Conservation (phyloP, 2,329 filamentous ascomycete species). For the Apiospora kogelbergensis region DNA sequence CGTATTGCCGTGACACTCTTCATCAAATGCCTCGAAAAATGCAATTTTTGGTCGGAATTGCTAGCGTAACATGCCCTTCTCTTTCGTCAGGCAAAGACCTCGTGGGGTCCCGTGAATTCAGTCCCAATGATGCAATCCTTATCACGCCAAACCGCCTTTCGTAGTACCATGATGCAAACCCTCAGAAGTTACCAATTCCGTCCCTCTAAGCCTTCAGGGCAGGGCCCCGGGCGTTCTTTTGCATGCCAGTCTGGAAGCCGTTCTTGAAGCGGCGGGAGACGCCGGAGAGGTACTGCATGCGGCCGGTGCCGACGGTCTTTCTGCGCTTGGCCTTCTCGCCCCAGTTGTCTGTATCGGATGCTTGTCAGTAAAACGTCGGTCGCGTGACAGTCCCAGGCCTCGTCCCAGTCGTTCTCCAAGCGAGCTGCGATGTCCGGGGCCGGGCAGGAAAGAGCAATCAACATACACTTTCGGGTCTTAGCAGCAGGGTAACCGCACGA, state of each 20-base stretch:
- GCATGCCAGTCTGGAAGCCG: slow-evolving; percentile 89
- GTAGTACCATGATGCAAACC: slow-evolving; percentile 34
- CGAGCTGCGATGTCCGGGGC: neutral
- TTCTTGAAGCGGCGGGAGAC: slow-evolving; percentile 95
- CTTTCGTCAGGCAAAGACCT: slow-evolving; percentile 23
- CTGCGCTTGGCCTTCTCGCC: slow-evolving; percentile 99
- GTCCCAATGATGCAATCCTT: slow-evolving; percentile 27
- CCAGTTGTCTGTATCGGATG: slow-evolving; percentile 80
- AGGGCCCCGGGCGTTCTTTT: slow-evolving; percentile 70
- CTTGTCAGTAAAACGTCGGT: slow-evolving; percentile 19
- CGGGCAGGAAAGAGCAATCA: slow-evolving; percentile 6
- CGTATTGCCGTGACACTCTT: slow-evolving; percentile 3
- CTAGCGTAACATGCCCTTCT: slow-evolving; percentile 30
- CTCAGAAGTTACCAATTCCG: slow-evolving; percentile 32
- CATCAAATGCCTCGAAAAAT: slow-evolving; percentile 14
- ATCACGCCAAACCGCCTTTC: slow-evolving; percentile 19
- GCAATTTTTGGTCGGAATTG: slow-evolving; percentile 24
- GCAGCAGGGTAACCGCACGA: slow-evolving; percentile 95
- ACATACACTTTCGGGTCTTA: slow-evolving; percentile 98
- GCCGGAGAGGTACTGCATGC: slow-evolving; percentile 92
- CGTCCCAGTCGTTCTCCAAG: slow-evolving; percentile 14
- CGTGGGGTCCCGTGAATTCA: slow-evolving; percentile 31
- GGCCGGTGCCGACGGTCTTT: slow-evolving; percentile 97
- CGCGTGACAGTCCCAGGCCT: neutral
- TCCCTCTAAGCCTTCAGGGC: slow-evolving; percentile 44